Base-by-base conservation (phyloP, 2,329 filamentous ascomycete genomes). In the Verticillium longisporum region DNA sequence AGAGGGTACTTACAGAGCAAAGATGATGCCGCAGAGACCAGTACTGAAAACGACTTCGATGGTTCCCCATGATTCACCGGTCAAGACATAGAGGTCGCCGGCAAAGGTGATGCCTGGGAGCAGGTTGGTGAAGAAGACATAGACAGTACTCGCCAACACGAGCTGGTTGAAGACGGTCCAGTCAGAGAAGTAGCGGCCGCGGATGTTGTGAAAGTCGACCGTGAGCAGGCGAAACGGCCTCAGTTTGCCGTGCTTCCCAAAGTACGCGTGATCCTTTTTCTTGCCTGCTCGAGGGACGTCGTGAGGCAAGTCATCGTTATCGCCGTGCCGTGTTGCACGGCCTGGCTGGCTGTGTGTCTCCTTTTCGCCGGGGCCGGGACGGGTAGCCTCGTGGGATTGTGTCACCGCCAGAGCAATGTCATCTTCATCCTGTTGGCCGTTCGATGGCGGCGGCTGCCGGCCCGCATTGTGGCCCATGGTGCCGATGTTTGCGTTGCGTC, bases 21-120 rank as follows among this genome's bases (percentile, higher is more conserved):
- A 88, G 33, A 87, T 82, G 53, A 87, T 70, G 1, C 85, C 84
- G 70, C 85, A 88, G 1, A 89, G 71, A 0, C 85, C 86, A 2
- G 86, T 88, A 65, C 84, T 87, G 61, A 88, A 83, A 1, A 89
- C 85, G 7, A 88, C 84, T 68, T 88, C 86, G 59, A 88, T 86
- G 1, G 86, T 86, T 0, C 85, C 85, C 83, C 85, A 88, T 33
- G 81, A 85, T 67, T 80, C 74, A 14, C 85, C 85, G 0, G 86
- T 88, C 64, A 85, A 72, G 4, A 82, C 80, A 68, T 86, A 87
- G 61, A 88, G 71, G 69, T 88, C 86, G 69, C 82, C 86, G 0
- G 85, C 85, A 71, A 88, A 88, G 0, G 86, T 88, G 67, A 88
- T 88, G 1, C 86, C 85, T 0, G 86, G 86, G 11, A 89, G 71